phyloP scores from a whole-genome alignment of 2,329 filamentous ascomycete species.

The Setomelanomma holmii region DNA sequence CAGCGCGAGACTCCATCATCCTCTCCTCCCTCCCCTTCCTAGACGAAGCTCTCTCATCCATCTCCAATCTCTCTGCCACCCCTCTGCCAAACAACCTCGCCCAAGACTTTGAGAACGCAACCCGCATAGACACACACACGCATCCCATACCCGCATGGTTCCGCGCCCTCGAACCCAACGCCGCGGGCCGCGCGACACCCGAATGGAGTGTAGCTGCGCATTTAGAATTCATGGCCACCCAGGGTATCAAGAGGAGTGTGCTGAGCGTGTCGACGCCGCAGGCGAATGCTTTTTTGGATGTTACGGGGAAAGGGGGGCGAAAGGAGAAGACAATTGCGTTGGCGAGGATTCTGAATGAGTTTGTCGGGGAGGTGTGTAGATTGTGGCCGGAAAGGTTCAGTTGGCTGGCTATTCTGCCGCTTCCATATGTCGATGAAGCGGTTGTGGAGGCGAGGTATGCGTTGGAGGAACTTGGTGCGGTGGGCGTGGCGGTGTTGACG shows the following conservation, averaged over 20 bases:
- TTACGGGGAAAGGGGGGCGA: slow-evolving; percentile 11
- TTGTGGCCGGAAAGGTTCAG: slow-evolving; percentile 37
- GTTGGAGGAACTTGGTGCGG: slow-evolving; percentile 35
- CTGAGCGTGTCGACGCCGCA: slow-evolving; percentile 46
- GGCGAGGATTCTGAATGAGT: slow-evolving; percentile 47
- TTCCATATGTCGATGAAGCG: slow-evolving; percentile 41
- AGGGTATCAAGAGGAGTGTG: slow-evolving; percentile 37
- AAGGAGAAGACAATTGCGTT: slow-evolving; percentile 39
- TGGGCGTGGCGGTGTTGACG: slow-evolving; percentile 42
- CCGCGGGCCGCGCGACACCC: slow-evolving; percentile 45
- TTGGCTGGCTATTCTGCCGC: slow-evolving; percentile 35
- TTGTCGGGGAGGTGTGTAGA: slow-evolving; percentile 28
- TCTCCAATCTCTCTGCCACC: slow-evolving; percentile 27
- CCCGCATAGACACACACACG: slow-evolving; percentile 45
- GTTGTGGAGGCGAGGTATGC: slow-evolving; percentile 39
- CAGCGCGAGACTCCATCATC: slow-evolving; percentile 29
- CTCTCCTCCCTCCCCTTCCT: slow-evolving; percentile 40
- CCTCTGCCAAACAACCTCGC: slow-evolving; percentile 3
- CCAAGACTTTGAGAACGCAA: slow-evolving; percentile 28
- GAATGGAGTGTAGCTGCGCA: slow-evolving; percentile 38
- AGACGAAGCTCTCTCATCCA: slow-evolving; percentile 35
- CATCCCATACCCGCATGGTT: slow-evolving; percentile 48
- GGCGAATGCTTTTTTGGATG: slow-evolving; percentile 39
- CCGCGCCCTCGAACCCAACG: slow-evolving; percentile 37
- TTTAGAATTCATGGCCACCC: slow-evolving; percentile 40